Evolutionary conservation across 2,329 filamentous ascomycete genomes (phyloP), one percentile per base, ranked within the genome.

Genomic region (Trichoderma pleuroti): DNA sequence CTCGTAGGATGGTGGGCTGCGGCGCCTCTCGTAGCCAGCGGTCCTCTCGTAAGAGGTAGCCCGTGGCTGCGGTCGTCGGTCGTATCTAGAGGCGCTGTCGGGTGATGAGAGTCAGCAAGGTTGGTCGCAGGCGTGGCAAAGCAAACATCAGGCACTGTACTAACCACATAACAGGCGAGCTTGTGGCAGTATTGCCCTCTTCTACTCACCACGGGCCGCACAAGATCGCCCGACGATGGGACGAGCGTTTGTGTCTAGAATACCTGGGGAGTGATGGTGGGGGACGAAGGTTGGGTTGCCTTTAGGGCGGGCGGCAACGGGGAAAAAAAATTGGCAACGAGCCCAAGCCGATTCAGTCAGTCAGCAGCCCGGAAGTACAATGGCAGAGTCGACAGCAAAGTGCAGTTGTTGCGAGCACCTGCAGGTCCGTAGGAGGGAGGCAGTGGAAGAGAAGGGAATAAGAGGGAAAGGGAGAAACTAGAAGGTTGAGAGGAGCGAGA

Each of bases 131-230:
- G n/a, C 28, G 57, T 62, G 59, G 34, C 36, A 49, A 28, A 30
- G 46, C 46, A 52, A 52, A 52, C 46, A 52, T 24, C 66, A 66
- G 71, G 63, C 65, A 62, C 54, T 24, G 49, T 72, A 83, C 83
- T 82, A 77, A 84, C 82, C 80, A 79, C 82, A 84, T 84, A 82
- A 78, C 80, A 81, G 77, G 79, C 74, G 76, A 73, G 18, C 71
- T 75, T 74, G 75, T 75, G 74, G 74, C 72, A 74, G 76, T 42
- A 76, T 78, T 79, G 78, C 80, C 80, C 79, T 84, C 81, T 78
- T 59, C 56, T 59, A 80, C 84, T 81, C 82, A 78, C 83, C 81
- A 85, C 83, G 75, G 82, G 82, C 81, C 79, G 76, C 72, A 74
- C 76, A 76, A 82, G 80, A 83, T 77, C 79, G 83, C 79, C 82